Evolutionary conservation across 2,329 filamentous ascomycete genomes (phyloP).

Genomic region (Xenoacremonium recifei): DNA sequence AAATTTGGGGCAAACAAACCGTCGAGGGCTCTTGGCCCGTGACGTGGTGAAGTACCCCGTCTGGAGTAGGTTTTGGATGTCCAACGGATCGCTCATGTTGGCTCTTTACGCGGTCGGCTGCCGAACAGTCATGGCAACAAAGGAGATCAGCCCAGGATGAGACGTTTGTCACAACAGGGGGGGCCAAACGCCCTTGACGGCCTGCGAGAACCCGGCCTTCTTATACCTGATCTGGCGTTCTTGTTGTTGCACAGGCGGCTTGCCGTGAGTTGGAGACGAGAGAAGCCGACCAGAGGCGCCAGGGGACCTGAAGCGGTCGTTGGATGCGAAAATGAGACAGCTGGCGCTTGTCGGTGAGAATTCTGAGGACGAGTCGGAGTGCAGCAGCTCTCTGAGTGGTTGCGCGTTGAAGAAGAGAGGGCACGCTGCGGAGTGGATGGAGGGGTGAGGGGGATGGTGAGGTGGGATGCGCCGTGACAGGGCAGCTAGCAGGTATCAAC

Average conservation of each 20-base stretch:
- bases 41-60: slow-evolving; percentile 52
- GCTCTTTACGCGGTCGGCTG: slow-evolving; percentile 15
- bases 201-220: not conserved
- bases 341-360: not conserved
- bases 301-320: too few relatives aligned
- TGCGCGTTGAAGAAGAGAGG: not conserved
- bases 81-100: slow-evolving; percentile 43
- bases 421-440: not conserved
- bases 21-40: slow-evolving; percentile 34
- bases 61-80: slow-evolving; percentile 46
- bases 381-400: not conserved
- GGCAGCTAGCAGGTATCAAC: slow-evolving; percentile 10
- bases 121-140: slow-evolving; percentile 22
- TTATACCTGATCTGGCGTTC: not conserved
- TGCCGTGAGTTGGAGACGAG: not conserved
- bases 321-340: too few relatives aligned
- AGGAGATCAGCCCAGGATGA: slow-evolving; percentile 9
- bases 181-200: not conserved
- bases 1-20: slow-evolving; percentile 20
- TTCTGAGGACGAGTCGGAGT: not conserved
- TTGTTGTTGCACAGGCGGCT: not conserved
- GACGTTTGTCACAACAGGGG: slow-evolving; percentile 6
- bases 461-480: slow-evolving; percentile 21
- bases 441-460: slow-evolving; percentile 1
- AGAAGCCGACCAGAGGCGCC: not conserved